A percentile compares a stretch with the other conserved stretches of the same genome.
Evolutionary conservation across 345 rosid genomes (phyloP).

Genomic region (Psidium guajava): DNA sequence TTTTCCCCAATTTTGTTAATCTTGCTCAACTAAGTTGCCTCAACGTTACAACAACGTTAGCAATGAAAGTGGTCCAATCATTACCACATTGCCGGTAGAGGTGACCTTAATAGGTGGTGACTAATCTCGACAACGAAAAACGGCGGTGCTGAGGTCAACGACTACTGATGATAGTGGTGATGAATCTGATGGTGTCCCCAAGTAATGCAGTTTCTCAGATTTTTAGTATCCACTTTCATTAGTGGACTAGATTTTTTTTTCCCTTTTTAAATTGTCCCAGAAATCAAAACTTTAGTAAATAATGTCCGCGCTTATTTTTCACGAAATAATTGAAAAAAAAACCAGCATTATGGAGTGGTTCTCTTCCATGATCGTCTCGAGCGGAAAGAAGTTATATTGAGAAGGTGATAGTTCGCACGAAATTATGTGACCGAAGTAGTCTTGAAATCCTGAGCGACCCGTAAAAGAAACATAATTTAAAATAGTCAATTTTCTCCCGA

Average conservation of each 20-base stretch:
- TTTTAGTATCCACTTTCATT: not conserved
- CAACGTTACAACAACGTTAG: not conserved
- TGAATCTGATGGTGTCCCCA: too few species aligned
- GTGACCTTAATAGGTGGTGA: not conserved
- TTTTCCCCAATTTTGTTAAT: not conserved
- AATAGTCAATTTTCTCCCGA: not conserved
- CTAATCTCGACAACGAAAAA: not conserved
- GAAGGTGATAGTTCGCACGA: fast-evolving
- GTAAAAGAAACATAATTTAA: not conserved
- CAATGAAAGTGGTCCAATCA: not conserved
- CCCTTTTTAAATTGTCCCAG: too few species aligned
- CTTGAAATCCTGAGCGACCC: not conserved
- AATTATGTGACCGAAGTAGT: not conserved
- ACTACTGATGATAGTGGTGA: not conserved
- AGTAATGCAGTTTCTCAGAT: not conserved
- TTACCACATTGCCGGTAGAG: not conserved
- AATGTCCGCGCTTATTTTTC: not conserved
- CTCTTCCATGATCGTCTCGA: not conserved
- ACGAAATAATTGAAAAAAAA: not conserved
- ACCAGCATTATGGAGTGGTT: not conserved
- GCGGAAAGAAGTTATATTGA: not conserved
- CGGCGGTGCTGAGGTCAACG: not conserved
- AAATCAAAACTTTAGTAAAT: not conserved
- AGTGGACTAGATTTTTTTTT: not conserved
- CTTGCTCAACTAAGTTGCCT: not conserved